Evolutionary conservation across 108 stramenopile species (phyloP).

Genomic region (Chaetoceros muelleri): DNA sequence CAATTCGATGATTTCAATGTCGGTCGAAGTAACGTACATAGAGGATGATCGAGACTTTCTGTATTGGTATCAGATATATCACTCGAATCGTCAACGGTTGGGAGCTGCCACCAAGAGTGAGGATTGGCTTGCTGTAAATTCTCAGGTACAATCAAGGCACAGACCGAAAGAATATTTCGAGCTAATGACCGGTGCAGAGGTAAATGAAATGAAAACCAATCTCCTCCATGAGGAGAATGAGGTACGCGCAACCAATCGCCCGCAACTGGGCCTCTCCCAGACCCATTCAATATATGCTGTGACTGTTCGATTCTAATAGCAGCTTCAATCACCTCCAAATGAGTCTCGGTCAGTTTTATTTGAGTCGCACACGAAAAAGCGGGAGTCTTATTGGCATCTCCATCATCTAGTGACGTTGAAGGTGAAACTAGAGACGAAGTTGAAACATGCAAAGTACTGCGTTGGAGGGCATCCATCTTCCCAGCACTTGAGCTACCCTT

Average conservation of each 20-base stretch:
- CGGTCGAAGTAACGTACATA: slow-evolving; percentile 52
- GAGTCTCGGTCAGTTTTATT: slow-evolving; percentile 77
- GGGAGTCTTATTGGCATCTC: slow-evolving; percentile 31
- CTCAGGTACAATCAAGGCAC: slow-evolving; percentile 54
- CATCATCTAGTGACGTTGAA: slow-evolving; percentile 12
- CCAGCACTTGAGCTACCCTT: slow-evolving; percentile 25
- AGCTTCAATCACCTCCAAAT: slow-evolving; percentile 68
- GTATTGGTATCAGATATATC: slow-evolving; percentile 17
- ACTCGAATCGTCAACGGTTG: slow-evolving; percentile 46
- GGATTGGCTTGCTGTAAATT: slow-evolving; percentile 35
- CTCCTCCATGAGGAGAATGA: slow-evolving; percentile 75
- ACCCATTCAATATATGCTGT: slow-evolving; percentile 8
- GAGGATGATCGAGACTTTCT: slow-evolving; percentile 38
- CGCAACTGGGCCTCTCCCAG: slow-evolving; percentile 56
- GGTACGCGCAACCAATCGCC: slow-evolving; percentile 84
- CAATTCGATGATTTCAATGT: slow-evolving; percentile 75
- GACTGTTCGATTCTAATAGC: slow-evolving; percentile 45
- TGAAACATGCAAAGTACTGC: slow-evolving; percentile 77
- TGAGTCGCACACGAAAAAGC: slow-evolving; percentile 74
- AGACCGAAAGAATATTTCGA: slow-evolving; percentile 56
- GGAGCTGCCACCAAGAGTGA: slow-evolving; percentile 73
- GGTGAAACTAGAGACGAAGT: slow-evolving; percentile 35
- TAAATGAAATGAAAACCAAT: slow-evolving; percentile 80
- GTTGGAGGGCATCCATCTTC: slow-evolving; percentile 55
- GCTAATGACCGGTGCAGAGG: slow-evolving; percentile 79